Evolutionary conservation across 2,329 filamentous ascomycete species (phyloP), one percentile per base, ranked within the genome.

Genomic region (Stenocarpella maydis): DNA sequence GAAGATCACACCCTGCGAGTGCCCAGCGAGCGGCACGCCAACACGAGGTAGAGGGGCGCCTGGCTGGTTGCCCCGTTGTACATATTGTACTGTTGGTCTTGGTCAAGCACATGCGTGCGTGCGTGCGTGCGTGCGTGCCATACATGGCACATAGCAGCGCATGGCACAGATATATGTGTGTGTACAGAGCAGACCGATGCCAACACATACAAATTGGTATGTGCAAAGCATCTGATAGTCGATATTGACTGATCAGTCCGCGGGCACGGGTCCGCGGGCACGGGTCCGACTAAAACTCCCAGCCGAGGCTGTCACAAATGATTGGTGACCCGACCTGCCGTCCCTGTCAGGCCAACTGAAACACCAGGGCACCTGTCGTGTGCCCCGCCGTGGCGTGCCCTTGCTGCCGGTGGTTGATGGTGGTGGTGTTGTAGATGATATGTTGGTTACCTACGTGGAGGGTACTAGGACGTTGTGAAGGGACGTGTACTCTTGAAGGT

Each of bases 11-110:
- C 43, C 58, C 41, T 37, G 26, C 34, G 58, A 43, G 41, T 26
- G 26, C 58, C 58, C 58, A 63, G 43, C 43, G 58, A 49, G n/a
- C n/a, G n/a, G 58, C 58, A 63, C 58, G 58, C 58, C 58, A 43
- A 49, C 58, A 63, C 58, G 58, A 41, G 58, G 58, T 63, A 5
- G 34, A 49, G 47, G 21, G 47, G 47, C 47, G 47, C 47, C 47
- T 49, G 34, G 14, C 54, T 28, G 6, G 31, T 8, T 31, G 31
- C 31, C n/a, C n/a, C n/a, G n/a, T n/a, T n/a, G n/a, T n/a, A n/a
- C n/a, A n/a, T n/a, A n/a, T n/a, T n/a, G n/a, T n/a, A n/a, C n/a
- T n/a, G n/a, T 43, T n/a, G 8, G 24, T 10, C 6, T 24, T 17
- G 53, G 31, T 19, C 6, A 43, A 31, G 55, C 31, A 31, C 50